phyloP scores from a whole-genome alignment of 2,329 filamentous ascomycete species.

The Lasiodiplodia sp. region DNA sequence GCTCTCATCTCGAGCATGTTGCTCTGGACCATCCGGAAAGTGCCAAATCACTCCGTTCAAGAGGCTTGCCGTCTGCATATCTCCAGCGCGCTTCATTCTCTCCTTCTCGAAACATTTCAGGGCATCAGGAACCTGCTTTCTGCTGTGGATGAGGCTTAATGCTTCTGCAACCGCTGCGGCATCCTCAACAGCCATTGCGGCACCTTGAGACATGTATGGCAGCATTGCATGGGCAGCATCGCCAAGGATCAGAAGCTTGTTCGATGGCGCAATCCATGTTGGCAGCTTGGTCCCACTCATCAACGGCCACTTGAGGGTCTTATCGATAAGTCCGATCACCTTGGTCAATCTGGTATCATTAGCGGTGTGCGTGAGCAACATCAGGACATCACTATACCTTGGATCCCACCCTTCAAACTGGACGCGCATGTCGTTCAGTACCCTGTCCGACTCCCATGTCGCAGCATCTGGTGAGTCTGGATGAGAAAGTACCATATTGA shows the following conservation, averaged over 20 bases:
- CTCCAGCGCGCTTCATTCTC: slow-evolving; percentile 43
- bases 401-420: slow-evolving; percentile 70
- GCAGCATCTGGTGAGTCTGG: slow-evolving; percentile 65
- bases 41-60: slow-evolving; percentile 60
- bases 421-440: slow-evolving; percentile 65
- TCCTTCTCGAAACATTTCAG: slow-evolving; percentile 50
- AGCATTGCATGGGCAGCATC: slow-evolving; percentile 38
- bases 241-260: slow-evolving; percentile 35
- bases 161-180: slow-evolving; percentile 66
- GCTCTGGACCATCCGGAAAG: slow-evolving; percentile 37
- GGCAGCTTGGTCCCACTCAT: slow-evolving; percentile 32
- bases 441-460: slow-evolving; percentile 59
- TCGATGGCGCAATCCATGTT: slow-evolving; percentile 32
- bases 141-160: slow-evolving; percentile 39
- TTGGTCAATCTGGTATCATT: slow-evolving; percentile 37
- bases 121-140: slow-evolving; percentile 40
- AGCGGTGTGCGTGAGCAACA: background rate
- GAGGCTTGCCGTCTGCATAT: slow-evolving; percentile 55
- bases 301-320: slow-evolving; percentile 37
- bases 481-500: slow-evolving; percentile 69
- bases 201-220: slow-evolving; percentile 50
- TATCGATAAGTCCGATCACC: slow-evolving; percentile 38
- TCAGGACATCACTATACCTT: background rate
- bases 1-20: slow-evolving; percentile 34
- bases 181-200: slow-evolving; percentile 72